Evolutionary conservation across 768 basidiomycete genomes (phyloP), one percentile per base, ranked within the genome.

Genomic region (Psilocybe sp.): DNA sequence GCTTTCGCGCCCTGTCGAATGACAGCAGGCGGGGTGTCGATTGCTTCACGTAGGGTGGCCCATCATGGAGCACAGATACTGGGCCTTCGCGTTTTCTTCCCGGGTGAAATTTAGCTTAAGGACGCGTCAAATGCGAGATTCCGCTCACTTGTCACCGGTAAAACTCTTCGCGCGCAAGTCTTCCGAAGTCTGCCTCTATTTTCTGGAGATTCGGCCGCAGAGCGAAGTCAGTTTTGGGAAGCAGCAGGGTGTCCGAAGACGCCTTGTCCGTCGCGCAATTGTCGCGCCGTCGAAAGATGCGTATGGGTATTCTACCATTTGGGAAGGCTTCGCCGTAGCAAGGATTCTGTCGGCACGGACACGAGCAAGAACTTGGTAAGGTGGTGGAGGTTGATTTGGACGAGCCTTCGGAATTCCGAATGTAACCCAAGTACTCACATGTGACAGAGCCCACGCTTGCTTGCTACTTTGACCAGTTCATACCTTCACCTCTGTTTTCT

Each of bases 21-120:
- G 14, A 70, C 65, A 0, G 89, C 75, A 0, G 61, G 52, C 16
- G 81, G 65, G n/a, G 90, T 68, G 10, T 72, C 66, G 46, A 75
- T 69, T 10, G 81, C 73, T 49, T 85, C 81, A 97, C 96, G 61
- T 98, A 98, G 0, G 97, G 97, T 31, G 96, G 96, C 0, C 96
- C 97, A 65, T 99, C 96, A 56, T 96, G 94, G 44, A 95, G 73
- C 11, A 97, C 85, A 60, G 93, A 98, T 28, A 83, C 62, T 1
- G 84, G 80, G 2, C 89, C 80, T 32, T 70, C 11, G 74, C 79
- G 59, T 89, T 82, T 53, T 82, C 70, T 69, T 75, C 79, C 92
- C 94, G 46, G 18, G 23, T 12, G 14, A 12, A 12, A 37, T 15
- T 42, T 15, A 38, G 15, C 53, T 43, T 37, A 37, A 51, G 32